A percentile compares a stretch with the other conserved stretches of the same genome.
Evolutionary conservation across 352 stramenopile species (phyloP).

Genomic region (Globisporangium solare): DNA sequence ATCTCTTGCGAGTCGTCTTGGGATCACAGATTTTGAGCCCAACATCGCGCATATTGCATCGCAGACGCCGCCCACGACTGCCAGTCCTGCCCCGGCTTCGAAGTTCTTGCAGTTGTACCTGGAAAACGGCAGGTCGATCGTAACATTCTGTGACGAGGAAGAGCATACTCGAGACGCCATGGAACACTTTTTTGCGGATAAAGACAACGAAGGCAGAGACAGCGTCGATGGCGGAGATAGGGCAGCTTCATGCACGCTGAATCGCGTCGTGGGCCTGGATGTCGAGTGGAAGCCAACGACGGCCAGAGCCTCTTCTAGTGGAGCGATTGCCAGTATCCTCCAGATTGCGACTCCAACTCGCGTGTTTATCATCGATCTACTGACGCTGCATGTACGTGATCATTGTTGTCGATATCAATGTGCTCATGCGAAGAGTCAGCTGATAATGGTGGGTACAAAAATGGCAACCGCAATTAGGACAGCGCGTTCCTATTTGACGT

Average conservation of each 20-base stretch:
- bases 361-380: slow-evolving; percentile 56
- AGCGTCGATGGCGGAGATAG: neutral
- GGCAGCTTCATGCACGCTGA: neutral
- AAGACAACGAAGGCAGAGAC: neutral
- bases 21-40: slow-evolving; percentile 31
- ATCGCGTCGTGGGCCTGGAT: slow-evolving; percentile 43
- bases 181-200: slow-evolving; percentile 23
- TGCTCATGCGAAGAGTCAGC: neutral
- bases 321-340: slow-evolving; percentile 47
- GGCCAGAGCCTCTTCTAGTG: slow-evolving; percentile 19
- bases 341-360: slow-evolving; percentile 44
- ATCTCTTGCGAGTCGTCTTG: slow-evolving; percentile 32
- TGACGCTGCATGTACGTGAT: slow-evolving; percentile 48
- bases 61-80: slow-evolving; percentile 2
- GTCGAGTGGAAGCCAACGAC: slow-evolving; percentile 60
- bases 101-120: slow-evolving; percentile 27
- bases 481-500: slow-evolving; percentile 39
- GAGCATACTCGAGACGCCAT: slow-evolving; percentile 16
- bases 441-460: neutral
- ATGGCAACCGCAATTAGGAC: slow-evolving; percentile 18
- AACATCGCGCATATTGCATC: slow-evolving; percentile 16
- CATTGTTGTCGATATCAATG: neutral
- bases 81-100: slow-evolving; percentile 3
- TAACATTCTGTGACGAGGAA: slow-evolving; percentile 47
- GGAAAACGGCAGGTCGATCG: neutral